Evolutionary conservation across 2,329 filamentous ascomycete genomes (phyloP), one percentile per base, ranked within the genome.

Genomic region (Lachnum nothofagi): DNA sequence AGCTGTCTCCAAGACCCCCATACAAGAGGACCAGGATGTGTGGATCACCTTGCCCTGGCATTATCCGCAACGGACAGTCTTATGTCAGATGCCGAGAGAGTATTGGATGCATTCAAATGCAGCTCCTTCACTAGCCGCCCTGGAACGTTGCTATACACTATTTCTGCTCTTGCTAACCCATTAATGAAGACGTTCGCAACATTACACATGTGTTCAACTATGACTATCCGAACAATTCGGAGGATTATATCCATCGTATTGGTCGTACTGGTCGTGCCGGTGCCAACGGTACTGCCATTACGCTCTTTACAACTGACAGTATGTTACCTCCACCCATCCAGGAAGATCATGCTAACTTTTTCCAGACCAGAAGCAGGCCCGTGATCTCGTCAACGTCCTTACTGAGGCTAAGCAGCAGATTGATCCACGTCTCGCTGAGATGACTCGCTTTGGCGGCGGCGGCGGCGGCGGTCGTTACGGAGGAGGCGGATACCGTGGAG

Each of bases 181-280:
- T 79, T 69, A 75, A 70, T 76, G 68, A 96, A 97, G 93, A 98
- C 86, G 93, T 98, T 78, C 91, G 91, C 77, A 95, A 98, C 81
- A 98, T 98, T 78, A 97, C 93, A 75, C 93, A 98, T 77, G 93
- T 98, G 75, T 82, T 98, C 76, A 97, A 97, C 84, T 96, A 97
- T 88, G 93, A 97, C 72, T 97, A 97, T 74, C 91, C 91, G 71
- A 97, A 97, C 79, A 97, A 97, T 74, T 83, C 93, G 65, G 93
- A 98, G 76, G 91, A 97, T 68, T 97, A 97, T 67, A 95, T 97
- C 62, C 93, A 96, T 69, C 87, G 93, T 70, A 93, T 91, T 71
- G 93, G 93, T 65, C 87, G 93, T 75, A 97, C 93, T 63, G 91
- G 93, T 64, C 88, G 91, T 78, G 91, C 93, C 68, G 93, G 93